phyloP scores from a whole-genome alignment of 495 filamentous ascomycete species.

The Aspergillus diversus region DNA sequence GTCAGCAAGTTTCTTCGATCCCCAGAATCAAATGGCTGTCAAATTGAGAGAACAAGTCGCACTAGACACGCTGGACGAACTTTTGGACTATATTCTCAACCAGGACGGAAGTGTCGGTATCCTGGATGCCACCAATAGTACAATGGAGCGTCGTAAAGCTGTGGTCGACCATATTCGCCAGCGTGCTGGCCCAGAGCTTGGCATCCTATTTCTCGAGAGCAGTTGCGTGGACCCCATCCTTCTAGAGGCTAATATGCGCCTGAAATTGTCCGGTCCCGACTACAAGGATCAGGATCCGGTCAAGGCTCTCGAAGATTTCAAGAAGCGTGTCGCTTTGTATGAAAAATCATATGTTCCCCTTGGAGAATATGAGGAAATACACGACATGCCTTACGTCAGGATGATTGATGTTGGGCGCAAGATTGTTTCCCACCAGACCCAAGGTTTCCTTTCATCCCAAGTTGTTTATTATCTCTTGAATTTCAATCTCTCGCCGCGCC shows the following conservation, averaged over 20 bases:
- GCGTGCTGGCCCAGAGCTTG: constrained; percentile 81
- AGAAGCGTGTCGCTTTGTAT: constrained; percentile 89
- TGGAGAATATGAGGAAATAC: constrained; percentile 85
- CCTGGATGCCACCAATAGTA: constrained; percentile 96
- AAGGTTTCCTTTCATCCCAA: constrained; percentile 87
- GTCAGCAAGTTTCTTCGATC: constrained; percentile 92
- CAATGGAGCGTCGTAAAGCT: constrained; percentile 77
- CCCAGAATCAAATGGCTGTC: constrained; percentile 79
- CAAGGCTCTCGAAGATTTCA: constrained; percentile 85
- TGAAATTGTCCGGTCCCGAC: constrained; percentile 96
- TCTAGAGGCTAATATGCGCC: constrained; percentile 93
- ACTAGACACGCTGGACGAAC: constrained; percentile 87
- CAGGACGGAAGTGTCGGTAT: constrained; percentile 93
- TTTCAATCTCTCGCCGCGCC: constrained; percentile 91
- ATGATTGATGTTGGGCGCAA: constrained; percentile 99
- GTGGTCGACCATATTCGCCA: constrained; percentile 82
- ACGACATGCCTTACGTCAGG: constrained; percentile 88
- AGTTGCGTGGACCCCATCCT: constrained; percentile 81
- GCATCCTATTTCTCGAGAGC: constrained; percentile 92
- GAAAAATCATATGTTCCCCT: constrained; percentile 90
- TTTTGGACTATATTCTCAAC: constrained; percentile 83
- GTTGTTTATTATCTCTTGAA: constrained; percentile 92
- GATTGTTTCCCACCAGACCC: constrained; percentile 84
- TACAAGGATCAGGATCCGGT: constrained; percentile 91
- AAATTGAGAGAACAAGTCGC: constrained; percentile 89